phyloP scores from a whole-genome alignment of 495 filamentous ascomycete species.

The Thermochaetoides thermophila region DNA sequence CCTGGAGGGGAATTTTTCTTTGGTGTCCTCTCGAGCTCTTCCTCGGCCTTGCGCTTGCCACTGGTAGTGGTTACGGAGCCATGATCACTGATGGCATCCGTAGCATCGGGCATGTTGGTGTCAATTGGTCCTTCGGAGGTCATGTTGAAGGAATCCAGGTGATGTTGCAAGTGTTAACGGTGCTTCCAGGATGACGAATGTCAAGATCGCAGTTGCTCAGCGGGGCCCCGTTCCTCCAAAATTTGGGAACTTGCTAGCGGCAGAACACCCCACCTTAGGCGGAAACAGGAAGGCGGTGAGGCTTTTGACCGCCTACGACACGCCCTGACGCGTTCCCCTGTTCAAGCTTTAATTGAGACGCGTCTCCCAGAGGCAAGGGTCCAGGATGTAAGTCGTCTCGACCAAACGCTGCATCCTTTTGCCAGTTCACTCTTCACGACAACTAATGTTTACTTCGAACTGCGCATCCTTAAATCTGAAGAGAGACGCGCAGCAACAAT shows the following conservation, averaged over 20 bases:
- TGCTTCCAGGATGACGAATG: neutral
- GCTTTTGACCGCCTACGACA: neutral
- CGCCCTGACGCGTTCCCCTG: slow-evolving; percentile 9
- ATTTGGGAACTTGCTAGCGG: neutral
- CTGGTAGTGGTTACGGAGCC: slow-evolving; percentile 2
- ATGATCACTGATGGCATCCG: neutral
- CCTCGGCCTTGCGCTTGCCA: slow-evolving; percentile 18
- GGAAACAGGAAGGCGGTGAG: slow-evolving; percentile 1
- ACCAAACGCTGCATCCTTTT: neutral
- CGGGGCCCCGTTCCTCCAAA: too few species aligned
- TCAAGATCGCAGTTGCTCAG: too few species aligned
- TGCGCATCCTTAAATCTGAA: neutral
- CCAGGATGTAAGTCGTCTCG: slow-evolving; percentile 1
- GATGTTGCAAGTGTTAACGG: neutral
- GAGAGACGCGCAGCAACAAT: slow-evolving; percentile 35
- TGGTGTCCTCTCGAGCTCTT: slow-evolving; percentile 11
- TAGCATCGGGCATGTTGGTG: neutral
- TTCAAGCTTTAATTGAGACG: slow-evolving; percentile 11
- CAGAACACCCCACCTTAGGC: slow-evolving; percentile 3
- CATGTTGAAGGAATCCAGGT: slow-evolving; percentile 1
- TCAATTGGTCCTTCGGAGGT: slow-evolving; percentile 1
- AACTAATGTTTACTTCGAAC: too few species aligned
- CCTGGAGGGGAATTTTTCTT: slow-evolving; percentile 5
- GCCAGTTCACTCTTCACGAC: too few species aligned
- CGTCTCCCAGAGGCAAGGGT: slow-evolving; percentile 10